Base-by-base conservation (phyloP, 345 rosid species). In the Pistacia vera region DNA sequence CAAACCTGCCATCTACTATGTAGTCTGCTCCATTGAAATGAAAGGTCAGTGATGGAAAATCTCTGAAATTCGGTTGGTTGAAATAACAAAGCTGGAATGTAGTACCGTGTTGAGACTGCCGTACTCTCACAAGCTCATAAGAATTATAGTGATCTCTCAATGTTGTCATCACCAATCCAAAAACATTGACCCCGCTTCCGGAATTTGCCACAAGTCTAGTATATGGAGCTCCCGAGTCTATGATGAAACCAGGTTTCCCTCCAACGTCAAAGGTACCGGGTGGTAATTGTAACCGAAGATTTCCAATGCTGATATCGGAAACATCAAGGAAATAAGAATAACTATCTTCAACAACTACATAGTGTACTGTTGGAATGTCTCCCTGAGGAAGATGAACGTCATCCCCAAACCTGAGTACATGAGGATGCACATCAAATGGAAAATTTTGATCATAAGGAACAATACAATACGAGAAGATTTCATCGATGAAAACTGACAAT, bases 21-120 rank as follows among this genome's bases (percentile, higher is more conserved):
- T 71, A 57, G 38, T 71, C n/a, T 46, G 75, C 75, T 9, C 38
- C 66, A 12, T 72, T 5, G 25, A 72, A 59, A 44, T 72, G 75
- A 35, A 58, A 59, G 4, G 56, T 72, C 38, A 72, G 5, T 44
- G 66, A 14, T 3, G 36, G 4, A 57, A 5, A 44, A 2, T 38
- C 52, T 4, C 10, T 12, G 25, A 60, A 59, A 8, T 12, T 56
- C 5, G 33, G 41, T 13, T 1, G n/a, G 5, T 22, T 18, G 33
- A 4, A 12, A 9, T 71, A 71, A 25, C 75, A 71, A 13, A 58
- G 55, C 1, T 22, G 9, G n/a, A 71, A 71, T 16, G 16, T 11
- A 6, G 11, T 20, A 5, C 30, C 16, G 3, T 11, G 13, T 16
- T 52, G 16, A 16, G 22, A 11, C 17, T 57, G 12, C 0, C 54